Percentiles rank a stretch among this genome's conserved stretches.
These are phyloP conservation scores for Lepiota brunneoincarnata DNA, from an alignment of 768 basidiomycete genomes.

Conservation along the genomic window DNA sequence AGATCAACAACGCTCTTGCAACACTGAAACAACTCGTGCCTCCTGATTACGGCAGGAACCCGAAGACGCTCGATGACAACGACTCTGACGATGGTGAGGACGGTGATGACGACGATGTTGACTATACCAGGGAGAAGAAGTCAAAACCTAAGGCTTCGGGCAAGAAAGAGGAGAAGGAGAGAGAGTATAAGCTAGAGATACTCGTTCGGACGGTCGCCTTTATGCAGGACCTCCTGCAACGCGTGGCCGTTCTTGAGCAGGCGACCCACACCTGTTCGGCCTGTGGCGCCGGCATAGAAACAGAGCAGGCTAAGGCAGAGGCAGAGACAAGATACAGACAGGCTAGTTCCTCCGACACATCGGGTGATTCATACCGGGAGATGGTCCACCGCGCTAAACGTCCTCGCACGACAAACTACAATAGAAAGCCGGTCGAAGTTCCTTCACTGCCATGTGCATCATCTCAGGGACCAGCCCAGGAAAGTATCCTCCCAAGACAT, in stretches of 20 bases:
- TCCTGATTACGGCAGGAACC: slow-evolving; percentile 36
- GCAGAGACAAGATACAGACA: slow-evolving; percentile 16
- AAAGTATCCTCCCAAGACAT: slow-evolving; percentile 15
- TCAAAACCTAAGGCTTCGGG: slow-evolving; percentile 32
- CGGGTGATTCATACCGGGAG: neutral
- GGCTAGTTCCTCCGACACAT: neutral
- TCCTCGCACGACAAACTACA: neutral
- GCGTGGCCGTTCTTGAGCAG: slow-evolving; percentile 41
- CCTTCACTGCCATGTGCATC: slow-evolving; percentile 12
- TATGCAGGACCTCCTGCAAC: slow-evolving; percentile 65
- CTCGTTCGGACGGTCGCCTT: slow-evolving; percentile 79
- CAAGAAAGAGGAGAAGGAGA: slow-evolving; percentile 61
- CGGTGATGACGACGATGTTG: slow-evolving; percentile 33
- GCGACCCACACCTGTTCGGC: slow-evolving; percentile 21
- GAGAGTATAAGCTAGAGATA: slow-evolving; percentile 92
- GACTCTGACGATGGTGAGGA: slow-evolving; percentile 37
- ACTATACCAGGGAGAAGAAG: slow-evolving; percentile 25
- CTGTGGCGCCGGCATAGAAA: slow-evolving; percentile 11
- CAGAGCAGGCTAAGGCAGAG: neutral
- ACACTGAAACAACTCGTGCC: slow-evolving; percentile 80
- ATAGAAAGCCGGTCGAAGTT: slow-evolving; percentile 2
- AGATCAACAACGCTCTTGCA: slow-evolving; percentile 90
- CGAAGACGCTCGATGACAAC: slow-evolving; percentile 18
- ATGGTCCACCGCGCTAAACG: neutral
- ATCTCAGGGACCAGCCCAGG: slow-evolving; percentile 9